Conservation (phyloP, 1,284 basidiomycete species). For the Austropuccinia psidii region DNA sequence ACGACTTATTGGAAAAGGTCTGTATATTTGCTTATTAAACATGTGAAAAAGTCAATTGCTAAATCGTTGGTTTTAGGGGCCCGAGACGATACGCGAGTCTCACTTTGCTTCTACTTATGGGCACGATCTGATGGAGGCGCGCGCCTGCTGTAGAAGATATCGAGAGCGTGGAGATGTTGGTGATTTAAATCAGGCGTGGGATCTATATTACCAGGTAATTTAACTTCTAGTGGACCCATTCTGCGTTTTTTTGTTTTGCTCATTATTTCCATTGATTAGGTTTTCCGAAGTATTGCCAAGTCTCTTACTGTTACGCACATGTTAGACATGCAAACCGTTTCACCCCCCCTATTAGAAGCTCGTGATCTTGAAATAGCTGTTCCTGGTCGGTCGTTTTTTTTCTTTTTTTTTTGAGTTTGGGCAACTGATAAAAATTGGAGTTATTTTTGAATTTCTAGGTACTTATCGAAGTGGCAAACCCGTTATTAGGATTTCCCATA, state of each 20-base stretch:
- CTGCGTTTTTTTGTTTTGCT: neutral
- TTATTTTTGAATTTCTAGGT: constrained; percentile 52
- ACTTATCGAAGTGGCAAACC: constrained; percentile 87
- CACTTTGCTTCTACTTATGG: constrained; percentile 94
- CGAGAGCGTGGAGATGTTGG: constrained; percentile 75
- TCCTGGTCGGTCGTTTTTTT: constrained; percentile 58
- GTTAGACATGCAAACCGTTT: constrained; percentile 94
- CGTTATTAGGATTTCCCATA: constrained; percentile 73
- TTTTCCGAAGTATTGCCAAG: constrained; percentile 95
- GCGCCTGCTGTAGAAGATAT: constrained; percentile 82
- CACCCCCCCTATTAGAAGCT: constrained; percentile 80
- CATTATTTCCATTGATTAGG: constrained; percentile 54
- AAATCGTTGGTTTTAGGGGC: constrained; percentile 58
- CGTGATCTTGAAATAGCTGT: constrained; percentile 88
- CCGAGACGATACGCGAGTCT: constrained; percentile 87
- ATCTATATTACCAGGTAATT: constrained; percentile 77
- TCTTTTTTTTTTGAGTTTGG: constrained; percentile 7
- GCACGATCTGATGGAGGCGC: constrained; percentile 85
- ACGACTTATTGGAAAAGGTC: constrained; percentile 83
- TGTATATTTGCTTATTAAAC: too few relatives aligned
- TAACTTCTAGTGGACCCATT: neutral
- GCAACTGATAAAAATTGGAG: too few relatives aligned
- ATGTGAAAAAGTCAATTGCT: too few relatives aligned
- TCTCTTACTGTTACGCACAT: constrained; percentile 82
- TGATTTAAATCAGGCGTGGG: constrained; percentile 98